Conservation (phyloP, 805 yeast species). For the Blastobotrys robertii region DNA sequence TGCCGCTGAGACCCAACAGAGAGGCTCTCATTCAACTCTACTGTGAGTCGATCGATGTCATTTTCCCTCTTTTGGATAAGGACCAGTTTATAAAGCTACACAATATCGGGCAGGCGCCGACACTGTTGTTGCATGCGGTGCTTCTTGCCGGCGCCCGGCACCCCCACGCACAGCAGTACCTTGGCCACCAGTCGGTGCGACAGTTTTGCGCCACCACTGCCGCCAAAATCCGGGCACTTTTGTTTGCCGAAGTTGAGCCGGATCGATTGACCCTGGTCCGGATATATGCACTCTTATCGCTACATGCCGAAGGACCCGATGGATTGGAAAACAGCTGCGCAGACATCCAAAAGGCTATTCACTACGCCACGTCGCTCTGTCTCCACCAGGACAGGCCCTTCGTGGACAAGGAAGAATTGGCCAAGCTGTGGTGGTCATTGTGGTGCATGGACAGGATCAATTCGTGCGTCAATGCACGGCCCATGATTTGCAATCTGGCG, state of each 20-base stretch:
- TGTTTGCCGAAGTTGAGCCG: constrained; percentile 31
- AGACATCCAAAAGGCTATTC: constrained; percentile 30
- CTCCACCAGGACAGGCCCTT: constrained; percentile 31
- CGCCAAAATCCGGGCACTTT: constrained; percentile 29
- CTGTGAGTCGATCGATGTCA: constrained; percentile 32
- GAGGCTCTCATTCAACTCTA: constrained; percentile 31
- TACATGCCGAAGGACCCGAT: constrained; percentile 33
- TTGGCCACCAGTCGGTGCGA: constrained; percentile 24
- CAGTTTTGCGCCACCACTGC: constrained; percentile 26
- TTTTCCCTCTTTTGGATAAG: constrained; percentile 35
- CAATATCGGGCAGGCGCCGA: constrained; percentile 30
- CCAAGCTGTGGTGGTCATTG: constrained; percentile 32
- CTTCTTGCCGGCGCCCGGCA: constrained; percentile 35
- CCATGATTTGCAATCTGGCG: constrained; percentile 30
- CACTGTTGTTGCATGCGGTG: constrained; percentile 34
- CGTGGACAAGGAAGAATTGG: constrained; percentile 24
- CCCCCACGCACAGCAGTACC: constrained; percentile 25
- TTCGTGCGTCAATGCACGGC: constrained; percentile 32
- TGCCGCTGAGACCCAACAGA: constrained; percentile 25
- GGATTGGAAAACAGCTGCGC: constrained; percentile 30
- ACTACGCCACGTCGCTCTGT: constrained; percentile 32
- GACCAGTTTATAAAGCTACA: constrained; percentile 31
- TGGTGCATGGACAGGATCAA: constrained; percentile 33
- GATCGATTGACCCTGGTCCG: constrained; percentile 31
- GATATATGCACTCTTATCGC: constrained; percentile 29